Evolutionary conservation across 2,329 filamentous ascomycete genomes (phyloP), one percentile per base, ranked within the genome.

Genomic region (Diaporthe sp.): DNA sequence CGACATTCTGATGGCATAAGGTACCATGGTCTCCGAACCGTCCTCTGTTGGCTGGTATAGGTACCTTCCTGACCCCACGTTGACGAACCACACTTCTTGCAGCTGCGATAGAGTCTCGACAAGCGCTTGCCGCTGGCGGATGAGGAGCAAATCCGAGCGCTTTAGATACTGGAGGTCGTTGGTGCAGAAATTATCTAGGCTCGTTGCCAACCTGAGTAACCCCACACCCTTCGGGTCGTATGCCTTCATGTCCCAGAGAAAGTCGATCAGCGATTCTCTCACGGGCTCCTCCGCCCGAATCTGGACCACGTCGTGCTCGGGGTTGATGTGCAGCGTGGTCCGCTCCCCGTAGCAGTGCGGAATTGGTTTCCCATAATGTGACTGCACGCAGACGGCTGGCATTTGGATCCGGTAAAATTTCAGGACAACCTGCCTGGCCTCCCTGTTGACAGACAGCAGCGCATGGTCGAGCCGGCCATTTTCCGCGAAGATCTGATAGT

Each of bases 51-150:
- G 46, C 44, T 22, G 15, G 55, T 19, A 37, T 0, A 7, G 2
- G 34, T 25, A 12, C 42, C 9, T 69, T 6, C 12, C 17, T 10
- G 44, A 4, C 46, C 28, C 51, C 4, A 17, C 22, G 8, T 68
- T 49, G 9, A 73, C 25, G 28, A 77, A 75, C 75, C 75, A 77
- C 1, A 77, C 72, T 28, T 74, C 28, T n/a, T 68, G 44, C 39
- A 77, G 37, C 69, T 76, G 75, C 9, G 72, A 39, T 28, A 81
- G 44, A 2, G 75, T 72, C 19, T 73, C 57, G 42, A 77, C 74
- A 4, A 81, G 67, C 25, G 19, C 12, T 1, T 72, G 57, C 39
- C 80, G 79, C 25, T 77, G 76, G 25, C 69, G 75, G n/a, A 73
- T 34, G 31, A 77, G 69, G 1, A 75, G 25, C 1, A 77, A 19